Conservation (phyloP, 2,329 filamentous ascomycete species). For the Cryphonectria naterciae region DNA sequence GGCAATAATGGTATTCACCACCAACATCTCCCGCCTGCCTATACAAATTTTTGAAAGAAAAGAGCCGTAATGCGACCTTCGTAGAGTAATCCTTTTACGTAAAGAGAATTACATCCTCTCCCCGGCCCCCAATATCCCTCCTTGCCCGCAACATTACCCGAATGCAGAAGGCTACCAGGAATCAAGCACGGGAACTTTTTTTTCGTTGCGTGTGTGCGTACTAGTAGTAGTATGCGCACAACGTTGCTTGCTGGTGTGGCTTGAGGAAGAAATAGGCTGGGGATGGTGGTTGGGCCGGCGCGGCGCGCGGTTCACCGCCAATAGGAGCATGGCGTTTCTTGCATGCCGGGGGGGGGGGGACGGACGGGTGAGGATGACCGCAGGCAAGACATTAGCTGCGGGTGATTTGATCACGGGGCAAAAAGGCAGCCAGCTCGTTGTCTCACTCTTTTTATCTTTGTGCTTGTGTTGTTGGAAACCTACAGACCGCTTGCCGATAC, state of each 20-base stretch:
- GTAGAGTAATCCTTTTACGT: background rate
- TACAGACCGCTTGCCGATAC: background rate
- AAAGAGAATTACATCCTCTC: background rate
- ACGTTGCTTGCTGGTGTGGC: background rate
- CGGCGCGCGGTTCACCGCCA: background rate
- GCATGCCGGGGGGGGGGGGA: background rate
- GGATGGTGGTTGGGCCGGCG: background rate
- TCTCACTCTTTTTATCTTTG: background rate
- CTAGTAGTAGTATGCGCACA: too few species aligned
- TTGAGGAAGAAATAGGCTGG: background rate
- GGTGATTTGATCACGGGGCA: background rate
- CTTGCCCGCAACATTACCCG: background rate
- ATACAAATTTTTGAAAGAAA: background rate
- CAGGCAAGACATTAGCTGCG: background rate
- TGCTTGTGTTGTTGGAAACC: background rate
- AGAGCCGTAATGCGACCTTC: background rate
- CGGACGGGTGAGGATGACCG: background rate
- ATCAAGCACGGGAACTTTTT: background rate
- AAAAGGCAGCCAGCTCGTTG: background rate
- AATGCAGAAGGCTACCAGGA: background rate
- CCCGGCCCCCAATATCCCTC: background rate
- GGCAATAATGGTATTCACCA: background rate
- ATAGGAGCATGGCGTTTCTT: background rate
- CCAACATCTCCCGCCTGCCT: background rate
- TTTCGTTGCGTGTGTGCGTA: background rate